Conservation (phyloP, 2,329 filamentous ascomycete genomes). For the Hymenoscyphus occultus region DNA sequence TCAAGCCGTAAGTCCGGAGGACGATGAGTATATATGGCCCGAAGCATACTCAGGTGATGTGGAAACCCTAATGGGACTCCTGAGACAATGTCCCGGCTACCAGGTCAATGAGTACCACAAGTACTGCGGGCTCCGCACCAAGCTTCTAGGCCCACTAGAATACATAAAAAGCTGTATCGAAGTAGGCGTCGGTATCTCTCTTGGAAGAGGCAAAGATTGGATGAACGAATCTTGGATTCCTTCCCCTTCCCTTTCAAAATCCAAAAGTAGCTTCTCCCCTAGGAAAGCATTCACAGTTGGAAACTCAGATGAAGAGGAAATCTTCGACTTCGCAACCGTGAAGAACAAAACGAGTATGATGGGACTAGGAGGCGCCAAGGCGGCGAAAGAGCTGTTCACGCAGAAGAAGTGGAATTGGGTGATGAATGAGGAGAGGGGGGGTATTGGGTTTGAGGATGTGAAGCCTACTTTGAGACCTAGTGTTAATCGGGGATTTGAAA, state of each 20-base stretch:
- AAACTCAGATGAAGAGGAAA: conserved; percentile 20
- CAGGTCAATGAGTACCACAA: conserved; percentile 72
- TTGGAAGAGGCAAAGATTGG: conserved; percentile 28
- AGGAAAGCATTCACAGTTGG: conserved; percentile 26
- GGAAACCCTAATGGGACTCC: conserved; percentile 54
- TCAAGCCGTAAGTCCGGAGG: conserved; percentile 45
- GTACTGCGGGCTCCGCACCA: conserved; percentile 68
- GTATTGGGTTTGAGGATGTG: conserved; percentile 6
- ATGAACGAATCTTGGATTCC: conserved; percentile 30
- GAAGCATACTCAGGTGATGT: conserved; percentile 56
- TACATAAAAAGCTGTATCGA: conserved; percentile 58
- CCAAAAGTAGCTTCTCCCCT: background rate
- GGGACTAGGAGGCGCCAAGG: conserved; percentile 48
- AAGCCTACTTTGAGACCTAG: conserved; percentile 8
- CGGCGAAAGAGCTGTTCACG: conserved; percentile 54
- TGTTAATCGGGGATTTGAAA: background rate
- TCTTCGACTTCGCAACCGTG: conserved; percentile 45
- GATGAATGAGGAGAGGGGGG: conserved; percentile 24
- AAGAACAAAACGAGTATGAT: conserved; percentile 49
- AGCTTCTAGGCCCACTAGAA: conserved; percentile 64
- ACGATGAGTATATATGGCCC: conserved; percentile 34
- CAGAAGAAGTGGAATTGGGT: conserved; percentile 59
- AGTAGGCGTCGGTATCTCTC: conserved; percentile 28
- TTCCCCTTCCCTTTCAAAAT: conserved; percentile 3
- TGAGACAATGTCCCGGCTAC: conserved; percentile 67